Evolutionary conservation across 2,329 filamentous ascomycete species (phyloP).

Genomic region (Nothopassalora personata): DNA sequence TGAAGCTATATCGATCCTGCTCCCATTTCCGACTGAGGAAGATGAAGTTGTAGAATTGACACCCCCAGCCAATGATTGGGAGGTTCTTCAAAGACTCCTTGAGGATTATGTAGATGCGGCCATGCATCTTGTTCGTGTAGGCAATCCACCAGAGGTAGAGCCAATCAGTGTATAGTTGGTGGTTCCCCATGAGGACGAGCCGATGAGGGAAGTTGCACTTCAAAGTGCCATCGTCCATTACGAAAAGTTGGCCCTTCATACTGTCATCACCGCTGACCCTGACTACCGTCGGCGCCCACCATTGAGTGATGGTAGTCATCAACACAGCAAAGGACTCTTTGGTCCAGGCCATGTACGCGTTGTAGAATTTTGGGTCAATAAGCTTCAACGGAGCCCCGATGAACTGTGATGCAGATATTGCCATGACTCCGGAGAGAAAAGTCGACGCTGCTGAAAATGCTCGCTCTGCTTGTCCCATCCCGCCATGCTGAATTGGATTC

Average conservation of each 20-base stretch:
- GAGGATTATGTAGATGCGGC: constrained; percentile 82
- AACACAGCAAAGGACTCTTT: constrained; percentile 78
- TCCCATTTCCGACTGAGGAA: constrained; percentile 89
- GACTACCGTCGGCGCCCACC: constrained; percentile 80
- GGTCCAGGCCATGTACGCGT: constrained; percentile 80
- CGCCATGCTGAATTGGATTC: constrained; percentile 40
- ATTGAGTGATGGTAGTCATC: constrained; percentile 73
- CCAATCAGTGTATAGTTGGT: constrained; percentile 86
- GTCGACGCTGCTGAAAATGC: constrained; percentile 48
- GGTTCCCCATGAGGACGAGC: constrained; percentile 78
- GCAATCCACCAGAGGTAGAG: constrained; percentile 89
- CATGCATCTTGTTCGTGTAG: constrained; percentile 80
- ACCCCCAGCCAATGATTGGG: constrained; percentile 72
- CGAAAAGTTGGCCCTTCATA: constrained; percentile 67
- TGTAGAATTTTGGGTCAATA: constrained; percentile 70
- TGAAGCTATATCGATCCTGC: constrained; percentile 68
- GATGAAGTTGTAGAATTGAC: constrained; percentile 84
- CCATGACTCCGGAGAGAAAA: constrained; percentile 46
- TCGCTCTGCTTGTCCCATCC: constrained; percentile 45
- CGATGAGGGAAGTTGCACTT: constrained; percentile 76
- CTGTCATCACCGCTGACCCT: constrained; percentile 78
- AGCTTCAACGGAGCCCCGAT: constrained; percentile 71
- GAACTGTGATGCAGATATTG: constrained; percentile 63
- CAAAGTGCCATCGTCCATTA: constrained; percentile 65
- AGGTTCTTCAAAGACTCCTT: constrained; percentile 82